These are phyloP conservation scores for Fraxinus velutina DNA, from an alignment of 305 asterid genomes.

Conservation along the genomic window DNA sequence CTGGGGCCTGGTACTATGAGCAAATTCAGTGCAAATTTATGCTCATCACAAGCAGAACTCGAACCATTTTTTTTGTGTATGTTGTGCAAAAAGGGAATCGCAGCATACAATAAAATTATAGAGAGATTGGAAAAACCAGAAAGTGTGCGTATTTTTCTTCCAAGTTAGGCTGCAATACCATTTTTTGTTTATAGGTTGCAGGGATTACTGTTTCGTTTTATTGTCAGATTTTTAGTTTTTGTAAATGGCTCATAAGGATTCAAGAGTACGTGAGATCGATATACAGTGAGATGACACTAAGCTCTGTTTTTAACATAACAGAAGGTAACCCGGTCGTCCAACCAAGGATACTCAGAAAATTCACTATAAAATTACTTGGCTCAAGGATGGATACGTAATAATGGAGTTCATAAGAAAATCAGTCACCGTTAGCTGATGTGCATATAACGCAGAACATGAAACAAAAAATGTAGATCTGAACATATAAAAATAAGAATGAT, in stretches of 20 bases:
- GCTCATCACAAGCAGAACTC: constrained; percentile 1
- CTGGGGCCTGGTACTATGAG: constrained; percentile 4
- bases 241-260: background rate
- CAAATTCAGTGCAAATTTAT: constrained; percentile 12
- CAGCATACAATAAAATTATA: background rate
- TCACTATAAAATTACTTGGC: background rate
- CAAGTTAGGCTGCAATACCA: background rate
- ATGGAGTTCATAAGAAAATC: background rate
- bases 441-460: background rate
- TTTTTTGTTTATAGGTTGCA: background rate
- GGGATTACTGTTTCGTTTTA: background rate
- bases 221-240: background rate
- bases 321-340: background rate
- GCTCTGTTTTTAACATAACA: background rate
- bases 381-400: background rate
- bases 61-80: background rate
- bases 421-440: background rate
- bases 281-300: background rate
- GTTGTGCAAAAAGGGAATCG: too few species aligned
- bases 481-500: background rate
- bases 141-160: too few species aligned
- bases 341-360: background rate
- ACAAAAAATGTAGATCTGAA: background rate
- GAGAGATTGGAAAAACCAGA: background rate
- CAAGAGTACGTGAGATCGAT: background rate